Evolutionary conservation across 768 basidiomycete species (phyloP).

Genomic region (Phylloporus sp.): DNA sequence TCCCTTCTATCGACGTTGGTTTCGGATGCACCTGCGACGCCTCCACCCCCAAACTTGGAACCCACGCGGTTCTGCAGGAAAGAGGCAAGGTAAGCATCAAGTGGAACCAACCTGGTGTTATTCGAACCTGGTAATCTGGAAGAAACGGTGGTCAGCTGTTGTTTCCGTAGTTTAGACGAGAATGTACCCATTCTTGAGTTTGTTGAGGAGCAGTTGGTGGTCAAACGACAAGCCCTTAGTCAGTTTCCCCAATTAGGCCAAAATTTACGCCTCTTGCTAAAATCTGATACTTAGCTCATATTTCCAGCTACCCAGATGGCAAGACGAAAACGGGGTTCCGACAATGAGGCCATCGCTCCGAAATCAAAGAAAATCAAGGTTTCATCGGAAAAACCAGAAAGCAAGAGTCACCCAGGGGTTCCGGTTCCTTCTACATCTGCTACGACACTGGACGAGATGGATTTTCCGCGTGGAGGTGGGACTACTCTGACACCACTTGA

Average conservation of each 20-base stretch:
- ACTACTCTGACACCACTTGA: constrained; percentile 85
- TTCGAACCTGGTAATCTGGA: constrained; percentile 65
- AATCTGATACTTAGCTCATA: neutral
- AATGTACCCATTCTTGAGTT: constrained; percentile 32
- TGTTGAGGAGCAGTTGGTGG: constrained; percentile 1
- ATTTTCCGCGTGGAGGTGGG: constrained; percentile 96
- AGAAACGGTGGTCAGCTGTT: constrained; percentile 7
- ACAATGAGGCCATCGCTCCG: constrained; percentile 45
- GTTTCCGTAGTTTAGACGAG: neutral
- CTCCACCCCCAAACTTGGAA: constrained; percentile 93
- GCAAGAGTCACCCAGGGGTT: constrained; percentile 21
- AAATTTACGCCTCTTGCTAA: constrained; percentile 12
- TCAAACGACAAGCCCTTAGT: neutral
- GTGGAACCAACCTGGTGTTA: neutral
- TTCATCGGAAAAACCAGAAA: constrained; percentile 25
- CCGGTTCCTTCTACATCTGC: constrained; percentile 34
- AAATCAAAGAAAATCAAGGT: constrained; percentile 64
- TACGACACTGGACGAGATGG: constrained; percentile 64
- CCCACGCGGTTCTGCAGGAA: constrained; percentile 83
- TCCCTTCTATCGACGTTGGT: constrained; percentile 94
- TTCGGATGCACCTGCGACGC: constrained; percentile 93
- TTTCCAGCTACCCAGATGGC: constrained; percentile 28
- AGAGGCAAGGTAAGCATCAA: constrained; percentile 3
- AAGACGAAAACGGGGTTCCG: constrained; percentile 59
- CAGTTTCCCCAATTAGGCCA: constrained; percentile 15